These are phyloP conservation scores for Misopates orontium DNA, from an alignment of 257 asterid genomes.

Conservation along the genomic window DNA sequence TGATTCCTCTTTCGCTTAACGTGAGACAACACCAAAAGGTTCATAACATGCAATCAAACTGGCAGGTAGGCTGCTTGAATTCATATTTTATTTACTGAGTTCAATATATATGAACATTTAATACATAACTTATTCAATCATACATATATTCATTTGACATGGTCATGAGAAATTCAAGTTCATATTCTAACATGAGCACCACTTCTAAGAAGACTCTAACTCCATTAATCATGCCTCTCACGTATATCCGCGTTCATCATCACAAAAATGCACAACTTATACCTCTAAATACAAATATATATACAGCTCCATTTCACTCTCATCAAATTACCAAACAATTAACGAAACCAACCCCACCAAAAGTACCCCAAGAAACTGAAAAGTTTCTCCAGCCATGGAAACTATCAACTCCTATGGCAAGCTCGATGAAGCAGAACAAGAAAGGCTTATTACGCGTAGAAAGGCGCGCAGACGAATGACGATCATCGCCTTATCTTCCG, in stretches of 20 bases:
- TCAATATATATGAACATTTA: not conserved
- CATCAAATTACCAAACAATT: not conserved
- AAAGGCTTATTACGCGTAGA: conserved; percentile 40
- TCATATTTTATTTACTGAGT: not conserved
- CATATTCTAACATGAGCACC: conserved; percentile 15
- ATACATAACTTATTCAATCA: not conserved
- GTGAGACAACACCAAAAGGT: not conserved
- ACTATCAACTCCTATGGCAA: conserved; percentile 37
- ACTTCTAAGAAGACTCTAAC: not conserved
- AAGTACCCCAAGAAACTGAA: not conserved
- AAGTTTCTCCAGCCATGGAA: conserved; percentile 26
- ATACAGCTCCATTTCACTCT: not conserved
- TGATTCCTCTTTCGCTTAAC: too few relatives aligned
- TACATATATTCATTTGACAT: not conserved
- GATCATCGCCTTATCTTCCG: conserved; percentile 38
- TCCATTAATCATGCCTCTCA: conserved; percentile 15
- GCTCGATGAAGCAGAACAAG: conserved; percentile 41
- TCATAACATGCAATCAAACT: not conserved
- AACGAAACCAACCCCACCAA: not conserved
- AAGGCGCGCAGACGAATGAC: conserved; percentile 39
- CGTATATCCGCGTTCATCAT: not conserved
- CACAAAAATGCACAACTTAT: not conserved
- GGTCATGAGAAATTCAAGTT: not conserved
- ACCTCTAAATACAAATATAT: conserved; percentile 8
- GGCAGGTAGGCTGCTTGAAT: too few relatives aligned